Percentiles rank a stretch among this genome's conserved stretches.
Conservation (phyloP, 768 basidiomycete genomes). For the Chalciporus piperatus region DNA sequence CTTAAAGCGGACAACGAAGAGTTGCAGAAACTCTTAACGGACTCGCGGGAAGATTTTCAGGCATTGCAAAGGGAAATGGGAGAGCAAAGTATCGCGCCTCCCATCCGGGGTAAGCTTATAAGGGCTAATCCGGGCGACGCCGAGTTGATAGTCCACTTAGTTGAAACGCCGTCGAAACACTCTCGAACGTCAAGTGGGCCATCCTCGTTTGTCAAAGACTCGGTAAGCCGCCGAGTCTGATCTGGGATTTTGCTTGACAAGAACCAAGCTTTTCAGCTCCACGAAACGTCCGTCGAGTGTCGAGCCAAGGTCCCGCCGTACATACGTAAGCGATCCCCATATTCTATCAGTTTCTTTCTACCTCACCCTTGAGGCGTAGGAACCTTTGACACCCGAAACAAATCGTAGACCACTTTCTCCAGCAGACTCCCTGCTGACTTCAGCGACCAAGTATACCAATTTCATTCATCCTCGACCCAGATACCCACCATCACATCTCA, state of each 20-base stretch:
- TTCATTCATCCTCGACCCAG: conserved; percentile 20
- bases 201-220: conserved; percentile 43
- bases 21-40: conserved; percentile 67
- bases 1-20: conserved; percentile 82
- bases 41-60: conserved; percentile 75
- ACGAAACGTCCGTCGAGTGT: conserved; percentile 34
- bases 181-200: conserved; percentile 44
- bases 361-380: conserved; percentile 25
- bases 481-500: conserved; percentile 27
- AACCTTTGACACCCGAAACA: conserved; percentile 48
- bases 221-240: conserved; percentile 36
- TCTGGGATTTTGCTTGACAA: conserved; percentile 26
- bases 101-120: conserved; percentile 40
- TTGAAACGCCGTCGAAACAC: conserved; percentile 37
- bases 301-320: conserved; percentile 30
- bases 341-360: background rate
- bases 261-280: conserved; percentile 21
- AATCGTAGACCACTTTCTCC: conserved; percentile 42
- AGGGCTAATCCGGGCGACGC: background rate
- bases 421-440: conserved; percentile 31
- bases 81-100: conserved; percentile 56
- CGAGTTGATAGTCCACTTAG: conserved; percentile 18
- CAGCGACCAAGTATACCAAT: conserved; percentile 26
- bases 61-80: conserved; percentile 70
- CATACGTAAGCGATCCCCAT: conserved; percentile 32